A percentile compares a stretch with the other conserved stretches of the same genome.
These are phyloP conservation scores for Phytophthora podocarpi DNA, from an alignment of 352 stramenopile species.

Conservation along the genomic window DNA sequence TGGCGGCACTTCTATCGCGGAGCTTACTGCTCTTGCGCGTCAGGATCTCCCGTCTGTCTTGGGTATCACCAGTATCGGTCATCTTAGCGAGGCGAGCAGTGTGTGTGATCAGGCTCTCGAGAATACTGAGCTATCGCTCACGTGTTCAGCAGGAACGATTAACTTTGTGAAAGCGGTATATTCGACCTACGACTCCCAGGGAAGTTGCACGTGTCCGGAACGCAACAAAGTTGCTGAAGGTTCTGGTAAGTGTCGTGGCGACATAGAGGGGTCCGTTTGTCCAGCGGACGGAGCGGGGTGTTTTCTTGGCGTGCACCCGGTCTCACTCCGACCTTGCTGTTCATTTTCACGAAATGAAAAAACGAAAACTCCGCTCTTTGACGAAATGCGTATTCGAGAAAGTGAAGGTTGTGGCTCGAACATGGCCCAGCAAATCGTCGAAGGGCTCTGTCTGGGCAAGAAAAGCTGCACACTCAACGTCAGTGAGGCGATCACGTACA, in stretches of 20 bases:
- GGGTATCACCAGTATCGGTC: slow-evolving; percentile 80
- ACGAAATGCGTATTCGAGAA: slow-evolving; percentile 59
- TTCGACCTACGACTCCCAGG: slow-evolving; percentile 62
- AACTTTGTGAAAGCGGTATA: slow-evolving; percentile 83
- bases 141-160: slow-evolving; percentile 73
- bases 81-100: slow-evolving; percentile 71
- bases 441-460: slow-evolving; percentile 73
- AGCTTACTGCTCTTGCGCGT: slow-evolving; percentile 67
- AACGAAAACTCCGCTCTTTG: slow-evolving; percentile 48
- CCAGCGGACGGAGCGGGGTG: slow-evolving; percentile 53
- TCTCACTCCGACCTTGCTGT: slow-evolving; percentile 72
- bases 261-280: slow-evolving; percentile 41
- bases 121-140: slow-evolving; percentile 56
- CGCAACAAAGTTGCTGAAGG: slow-evolving; percentile 64
- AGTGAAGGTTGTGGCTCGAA: slow-evolving; percentile 44
- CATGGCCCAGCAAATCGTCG: slow-evolving; percentile 65
- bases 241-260: slow-evolving; percentile 58
- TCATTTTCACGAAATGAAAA: slow-evolving; percentile 40
- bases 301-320: slow-evolving; percentile 68
- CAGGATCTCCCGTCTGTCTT: slow-evolving; percentile 75
- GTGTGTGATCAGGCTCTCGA: slow-evolving; percentile 67
- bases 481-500: slow-evolving; percentile 57
- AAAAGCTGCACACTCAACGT: slow-evolving; percentile 71
- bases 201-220: slow-evolving; percentile 68
- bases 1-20: slow-evolving; percentile 54